Percentiles rank a stretch among this genome's conserved stretches.
phyloP scores from a whole-genome alignment of 2,329 filamentous ascomycete species.

The Aureobasidium leucospermi region DNA sequence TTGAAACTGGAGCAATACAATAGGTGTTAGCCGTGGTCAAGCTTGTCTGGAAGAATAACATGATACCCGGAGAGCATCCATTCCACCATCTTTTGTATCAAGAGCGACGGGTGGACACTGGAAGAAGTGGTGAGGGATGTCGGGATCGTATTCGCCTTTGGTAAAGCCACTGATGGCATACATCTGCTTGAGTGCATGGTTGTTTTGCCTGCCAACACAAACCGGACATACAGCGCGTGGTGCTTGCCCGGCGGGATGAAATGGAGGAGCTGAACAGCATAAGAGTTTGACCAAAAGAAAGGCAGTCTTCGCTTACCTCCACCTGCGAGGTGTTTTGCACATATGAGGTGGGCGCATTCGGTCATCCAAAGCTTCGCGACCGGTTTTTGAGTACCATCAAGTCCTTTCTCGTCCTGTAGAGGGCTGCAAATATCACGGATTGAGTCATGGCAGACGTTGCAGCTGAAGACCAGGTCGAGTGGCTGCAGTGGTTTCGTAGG shows the following conservation, averaged over 20 bases:
- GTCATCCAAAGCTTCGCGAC: slow-evolving; percentile 42
- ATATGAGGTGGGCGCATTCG: slow-evolving; percentile 43
- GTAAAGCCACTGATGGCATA: slow-evolving; percentile 39
- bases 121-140: slow-evolving; percentile 38
- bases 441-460: slow-evolving; percentile 39
- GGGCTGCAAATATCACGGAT: slow-evolving; percentile 39
- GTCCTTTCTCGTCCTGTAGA: slow-evolving; percentile 29
- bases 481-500: slow-evolving; percentile 13
- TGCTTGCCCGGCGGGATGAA: slow-evolving; percentile 34
- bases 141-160: slow-evolving; percentile 34
- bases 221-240: slow-evolving; percentile 40
- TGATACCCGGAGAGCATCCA: slow-evolving; percentile 33
- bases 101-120: slow-evolving; percentile 38
- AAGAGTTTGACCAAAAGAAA: not conserved
- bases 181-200: slow-evolving; percentile 30
- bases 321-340: slow-evolving; percentile 40
- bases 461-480: slow-evolving; percentile 42
- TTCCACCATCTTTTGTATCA: slow-evolving; percentile 31
- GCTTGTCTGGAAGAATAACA: not conserved
- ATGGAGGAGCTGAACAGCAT: slow-evolving; percentile 34
- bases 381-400: slow-evolving; percentile 22
- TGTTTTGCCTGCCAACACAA: slow-evolving; percentile 31
- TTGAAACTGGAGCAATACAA: slow-evolving; percentile 35
- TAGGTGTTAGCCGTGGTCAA: slow-evolving; percentile 9
- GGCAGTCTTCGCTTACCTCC: slow-evolving; percentile 33